Evolutionary conservation across 768 basidiomycete genomes (phyloP), one percentile per base, ranked within the genome.

Genomic region (Russula olivacea): DNA sequence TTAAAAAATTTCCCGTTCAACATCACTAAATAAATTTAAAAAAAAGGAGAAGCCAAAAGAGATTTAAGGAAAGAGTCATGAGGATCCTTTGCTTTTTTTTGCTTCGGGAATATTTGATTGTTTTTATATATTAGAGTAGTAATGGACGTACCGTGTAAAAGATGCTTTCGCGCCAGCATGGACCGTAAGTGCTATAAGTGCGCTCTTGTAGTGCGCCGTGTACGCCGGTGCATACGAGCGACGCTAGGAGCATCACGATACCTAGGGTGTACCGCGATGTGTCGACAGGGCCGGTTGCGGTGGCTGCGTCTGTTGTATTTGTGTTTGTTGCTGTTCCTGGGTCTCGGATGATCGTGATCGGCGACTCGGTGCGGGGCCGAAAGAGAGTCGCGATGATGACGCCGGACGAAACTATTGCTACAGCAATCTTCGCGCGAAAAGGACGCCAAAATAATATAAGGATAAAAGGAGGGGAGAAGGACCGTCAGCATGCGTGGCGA

Each of bases 151-250:
- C 91, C 36, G 86, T 89, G 72, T 93, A 94, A 70, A 94, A 93
- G 3, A 93, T 79, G 3, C 85, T 86, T 73, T 93, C 92, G 68
- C 81, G 83, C 92, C 92, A 94, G 66, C 80, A 83, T 0, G 86
- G 86, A 0, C 91, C 91, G 67, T 90, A 90, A 49, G 74, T 78
- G 58, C 73, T 77, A 71, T 89, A 94, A 9, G 89, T 91, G 58
- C 77, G 77, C 71, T 93, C 90, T 77, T 93, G 91, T 41, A 89
- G 75, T 28, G 88, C 70, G 2, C 92, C 92, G 48, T 90, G 78
- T 6, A 83, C 72, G 0, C 84, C 88, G 0, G 86, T 85, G 57
- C 89, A 78, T 52, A 91, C 71, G 47, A 91, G 76, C 0, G 89
- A 89, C 4, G 80, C 64, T 14, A 83, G 74, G 43, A 93, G 81